Percentiles rank a stretch among this genome's conserved stretches.
Evolutionary conservation across 306 rosid genomes (phyloP).

Genomic region (Prunus padus): DNA sequence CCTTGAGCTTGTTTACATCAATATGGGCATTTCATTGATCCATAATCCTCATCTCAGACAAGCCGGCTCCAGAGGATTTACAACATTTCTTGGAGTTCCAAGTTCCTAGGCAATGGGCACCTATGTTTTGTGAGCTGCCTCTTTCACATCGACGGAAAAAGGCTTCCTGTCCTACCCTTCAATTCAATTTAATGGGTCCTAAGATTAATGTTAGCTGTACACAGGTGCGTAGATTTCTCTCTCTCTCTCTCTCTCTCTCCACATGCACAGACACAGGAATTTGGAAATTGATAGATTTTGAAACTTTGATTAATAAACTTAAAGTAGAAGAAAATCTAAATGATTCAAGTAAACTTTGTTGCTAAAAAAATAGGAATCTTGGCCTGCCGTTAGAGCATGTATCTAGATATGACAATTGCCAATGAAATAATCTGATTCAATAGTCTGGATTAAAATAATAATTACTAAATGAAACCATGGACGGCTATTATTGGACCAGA

Average conservation of each 20-base stretch:
- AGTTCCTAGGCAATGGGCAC: constrained; percentile 99
- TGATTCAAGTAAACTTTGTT: not conserved
- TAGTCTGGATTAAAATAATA: not conserved
- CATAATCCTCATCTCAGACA: constrained; percentile 47
- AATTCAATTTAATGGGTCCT: constrained; percentile 77
- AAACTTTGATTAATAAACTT: not conserved
- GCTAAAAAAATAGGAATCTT: not conserved
- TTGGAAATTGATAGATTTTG: not conserved
- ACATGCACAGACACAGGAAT: not conserved
- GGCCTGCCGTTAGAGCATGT: not conserved
- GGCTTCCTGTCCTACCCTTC: constrained; percentile 63
- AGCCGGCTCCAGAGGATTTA: constrained; percentile 78
- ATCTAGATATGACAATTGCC: not conserved
- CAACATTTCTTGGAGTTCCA: constrained; percentile 93
- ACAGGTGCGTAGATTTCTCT: constrained; percentile 48
- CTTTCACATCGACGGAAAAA: constrained; percentile 73
- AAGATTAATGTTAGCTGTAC: constrained; percentile 58
- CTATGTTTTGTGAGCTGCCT: constrained; percentile 91
- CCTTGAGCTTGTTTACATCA: not conserved
- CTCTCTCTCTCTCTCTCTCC: not conserved
- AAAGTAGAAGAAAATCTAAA: not conserved
- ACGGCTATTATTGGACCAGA: not conserved
- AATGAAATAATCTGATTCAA: not conserved
- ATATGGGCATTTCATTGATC: not conserved
- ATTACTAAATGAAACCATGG: not conserved